phyloP scores from a whole-genome alignment of 352 stramenopile genomes.

The Phytophthora tentaculata region DNA sequence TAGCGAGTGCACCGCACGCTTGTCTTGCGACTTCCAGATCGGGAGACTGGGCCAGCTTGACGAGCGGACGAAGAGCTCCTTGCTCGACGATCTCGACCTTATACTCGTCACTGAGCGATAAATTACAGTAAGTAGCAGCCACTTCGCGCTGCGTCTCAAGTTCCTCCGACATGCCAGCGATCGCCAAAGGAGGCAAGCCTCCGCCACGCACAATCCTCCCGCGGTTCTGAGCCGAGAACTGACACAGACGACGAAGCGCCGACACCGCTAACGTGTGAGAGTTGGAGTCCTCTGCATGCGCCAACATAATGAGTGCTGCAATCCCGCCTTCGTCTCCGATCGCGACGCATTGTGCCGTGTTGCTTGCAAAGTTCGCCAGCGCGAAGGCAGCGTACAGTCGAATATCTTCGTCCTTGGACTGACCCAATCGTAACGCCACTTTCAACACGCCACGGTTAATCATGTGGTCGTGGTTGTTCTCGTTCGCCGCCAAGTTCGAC shows the following conservation, averaged over 20 bases:
- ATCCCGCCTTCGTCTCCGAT: constrained; percentile 94
- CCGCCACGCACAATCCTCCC: constrained; percentile 86
- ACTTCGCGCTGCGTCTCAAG: constrained; percentile 96
- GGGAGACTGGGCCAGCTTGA: constrained; percentile 86
- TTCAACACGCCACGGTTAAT: constrained; percentile 88
- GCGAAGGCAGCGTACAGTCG: constrained; percentile 92
- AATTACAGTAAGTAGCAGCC: constrained; percentile 92
- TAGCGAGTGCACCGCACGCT: constrained; percentile 92
- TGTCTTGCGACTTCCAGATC: constrained; percentile 94
- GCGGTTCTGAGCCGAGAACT: constrained; percentile 90
- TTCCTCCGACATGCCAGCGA: constrained; percentile 86
- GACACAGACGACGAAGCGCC: constrained; percentile 92
- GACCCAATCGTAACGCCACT: constrained; percentile 79
- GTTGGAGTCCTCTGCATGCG: constrained; percentile 89
- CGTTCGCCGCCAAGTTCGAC: constrained; percentile 94
- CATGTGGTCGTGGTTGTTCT: constrained; percentile 93
- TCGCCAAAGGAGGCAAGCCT: constrained; percentile 85
- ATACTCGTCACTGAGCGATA: constrained; percentile 93
- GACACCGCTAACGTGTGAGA: constrained; percentile 93
- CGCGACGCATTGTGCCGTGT: constrained; percentile 83
- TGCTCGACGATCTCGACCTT: constrained; percentile 91
- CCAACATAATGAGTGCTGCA: constrained; percentile 89
- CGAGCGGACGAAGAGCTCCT: constrained; percentile 77
- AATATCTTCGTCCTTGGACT: constrained; percentile 79
- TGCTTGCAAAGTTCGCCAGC: constrained; percentile 93